phyloP scores from a whole-genome alignment of 139 green algal species.

The Chlamydomonas asymmetrica region DNA sequence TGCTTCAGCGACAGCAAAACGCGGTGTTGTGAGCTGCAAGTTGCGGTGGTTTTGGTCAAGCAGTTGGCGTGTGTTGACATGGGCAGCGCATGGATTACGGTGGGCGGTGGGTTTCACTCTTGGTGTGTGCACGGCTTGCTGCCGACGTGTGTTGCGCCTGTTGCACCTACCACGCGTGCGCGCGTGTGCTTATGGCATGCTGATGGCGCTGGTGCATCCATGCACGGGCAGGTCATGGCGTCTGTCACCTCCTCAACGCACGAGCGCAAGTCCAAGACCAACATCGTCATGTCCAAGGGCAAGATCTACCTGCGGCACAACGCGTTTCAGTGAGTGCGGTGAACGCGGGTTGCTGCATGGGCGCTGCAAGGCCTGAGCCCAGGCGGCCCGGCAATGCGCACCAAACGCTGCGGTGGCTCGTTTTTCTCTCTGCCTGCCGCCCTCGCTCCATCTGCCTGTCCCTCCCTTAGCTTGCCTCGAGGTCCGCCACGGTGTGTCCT shows the following conservation, averaged over 20 bases:
- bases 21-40: no score
- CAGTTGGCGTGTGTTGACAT: background rate
- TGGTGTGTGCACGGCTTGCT: slow-evolving; percentile 17
- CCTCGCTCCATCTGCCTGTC: no score
- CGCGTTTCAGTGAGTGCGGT: slow-evolving; percentile 87
- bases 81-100: background rate
- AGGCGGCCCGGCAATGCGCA: no score
- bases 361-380: background rate
- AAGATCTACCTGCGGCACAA: slow-evolving; percentile 93
- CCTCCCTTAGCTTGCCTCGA: no score
- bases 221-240: slow-evolving; percentile 60
- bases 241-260: slow-evolving; percentile 90
- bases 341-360: background rate
- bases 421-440: no score
- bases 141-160: no score
- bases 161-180: no score
- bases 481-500: no score
- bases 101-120: background rate
- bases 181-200: slow-evolving; percentile 1
- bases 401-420: no score
- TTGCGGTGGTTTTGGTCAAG: no score
- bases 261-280: slow-evolving; percentile 98
- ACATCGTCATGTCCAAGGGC: slow-evolving; percentile 85
- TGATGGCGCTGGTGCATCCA: slow-evolving; percentile 12
- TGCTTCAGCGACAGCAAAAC: no score